A percentile compares a stretch with the other conserved stretches of the same genome.
Evolutionary conservation across 2,329 filamentous ascomycete species (phyloP).

Genomic region (Hypoxylon sp.): DNA sequence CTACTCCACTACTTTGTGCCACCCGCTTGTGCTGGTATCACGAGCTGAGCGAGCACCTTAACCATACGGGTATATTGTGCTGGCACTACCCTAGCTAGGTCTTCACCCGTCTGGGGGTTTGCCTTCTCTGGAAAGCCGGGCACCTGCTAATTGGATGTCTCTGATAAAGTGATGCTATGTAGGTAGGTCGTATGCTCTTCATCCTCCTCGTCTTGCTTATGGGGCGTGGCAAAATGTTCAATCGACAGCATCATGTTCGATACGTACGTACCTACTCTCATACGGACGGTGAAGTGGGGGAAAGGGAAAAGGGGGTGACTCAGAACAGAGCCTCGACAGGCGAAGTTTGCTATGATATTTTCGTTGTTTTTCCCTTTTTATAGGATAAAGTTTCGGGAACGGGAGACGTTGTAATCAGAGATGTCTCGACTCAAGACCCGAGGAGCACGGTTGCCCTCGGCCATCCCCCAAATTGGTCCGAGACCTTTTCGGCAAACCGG

Average conservation of each 20-base stretch:
- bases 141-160: conserved; percentile 8
- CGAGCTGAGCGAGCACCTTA: conserved; percentile 34
- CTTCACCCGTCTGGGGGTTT: conserved; percentile 22
- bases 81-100: conserved; percentile 30
- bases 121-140: conserved; percentile 11
- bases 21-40: conserved; percentile 36
- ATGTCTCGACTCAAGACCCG: conserved; percentile 40
- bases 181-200: not conserved
- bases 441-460: conserved; percentile 28
- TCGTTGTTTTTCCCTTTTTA: conserved; percentile 9
- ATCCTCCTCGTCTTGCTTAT: not conserved
- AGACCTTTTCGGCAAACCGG: conserved; percentile 42
- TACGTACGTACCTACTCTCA: conserved; percentile 20
- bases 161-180: conserved; percentile 11
- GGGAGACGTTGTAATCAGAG: conserved; percentile 38
- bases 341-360: conserved; percentile 39
- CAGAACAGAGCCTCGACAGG: conserved; percentile 10
- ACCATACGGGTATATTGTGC: conserved; percentile 22
- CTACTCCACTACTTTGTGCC: conserved; percentile 39
- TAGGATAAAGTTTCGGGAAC: conserved; percentile 39
- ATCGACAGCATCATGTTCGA: conserved; percentile 4
- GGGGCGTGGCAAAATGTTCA: not conserved
- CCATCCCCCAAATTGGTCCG: conserved; percentile 39
- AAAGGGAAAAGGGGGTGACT: conserved; percentile 12
- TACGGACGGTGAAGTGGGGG: conserved; percentile 8